Evolutionary conservation across 2,329 filamentous ascomycete species (phyloP).

Genomic region (Colletotrichum lindemuthianum): DNA sequence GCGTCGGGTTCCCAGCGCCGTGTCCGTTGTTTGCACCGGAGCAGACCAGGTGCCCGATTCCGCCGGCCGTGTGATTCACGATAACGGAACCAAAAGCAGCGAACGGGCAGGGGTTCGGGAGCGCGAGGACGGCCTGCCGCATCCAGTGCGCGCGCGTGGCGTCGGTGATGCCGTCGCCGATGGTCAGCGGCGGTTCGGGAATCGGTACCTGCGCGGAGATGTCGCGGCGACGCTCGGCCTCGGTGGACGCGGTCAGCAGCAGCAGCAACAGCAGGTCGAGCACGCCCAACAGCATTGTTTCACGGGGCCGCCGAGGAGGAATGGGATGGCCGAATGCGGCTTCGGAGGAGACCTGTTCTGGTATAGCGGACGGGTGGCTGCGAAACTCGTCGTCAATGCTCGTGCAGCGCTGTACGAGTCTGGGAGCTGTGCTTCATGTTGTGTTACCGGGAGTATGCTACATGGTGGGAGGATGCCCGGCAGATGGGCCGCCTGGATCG

Average conservation of each 20-base stretch:
- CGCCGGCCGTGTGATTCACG: conserved; percentile 62
- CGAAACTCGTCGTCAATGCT: conserved; percentile 20
- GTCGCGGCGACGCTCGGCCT: background rate
- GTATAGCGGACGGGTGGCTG: background rate
- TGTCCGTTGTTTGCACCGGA: conserved; percentile 58
- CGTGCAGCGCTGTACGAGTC: background rate
- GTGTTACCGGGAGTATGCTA: too few relatives aligned
- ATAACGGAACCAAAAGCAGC: conserved; percentile 63
- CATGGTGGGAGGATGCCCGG: too few relatives aligned
- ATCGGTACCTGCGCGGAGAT: background rate
- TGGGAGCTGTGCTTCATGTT: background rate
- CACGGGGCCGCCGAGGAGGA: conserved; percentile 3
- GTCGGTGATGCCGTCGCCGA: conserved; percentile 50
- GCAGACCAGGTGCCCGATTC: conserved; percentile 58
- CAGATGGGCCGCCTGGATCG: too few relatives aligned
- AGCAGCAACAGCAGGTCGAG: conserved; percentile 21
- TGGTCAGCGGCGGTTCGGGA: conserved; percentile 20
- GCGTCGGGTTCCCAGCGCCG: conserved; percentile 58
- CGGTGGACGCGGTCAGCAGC: background rate
- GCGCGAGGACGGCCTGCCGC: conserved; percentile 57
- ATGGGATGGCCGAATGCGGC: conserved; percentile 1
- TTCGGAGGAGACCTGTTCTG: conserved; percentile 17
- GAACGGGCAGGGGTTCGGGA: conserved; percentile 62
- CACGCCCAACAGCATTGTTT: conserved; percentile 23
- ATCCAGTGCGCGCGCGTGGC: conserved; percentile 61